Base-by-base conservation (phyloP, 1,284 basidiomycete genomes). In the Peniophora sp. region DNA sequence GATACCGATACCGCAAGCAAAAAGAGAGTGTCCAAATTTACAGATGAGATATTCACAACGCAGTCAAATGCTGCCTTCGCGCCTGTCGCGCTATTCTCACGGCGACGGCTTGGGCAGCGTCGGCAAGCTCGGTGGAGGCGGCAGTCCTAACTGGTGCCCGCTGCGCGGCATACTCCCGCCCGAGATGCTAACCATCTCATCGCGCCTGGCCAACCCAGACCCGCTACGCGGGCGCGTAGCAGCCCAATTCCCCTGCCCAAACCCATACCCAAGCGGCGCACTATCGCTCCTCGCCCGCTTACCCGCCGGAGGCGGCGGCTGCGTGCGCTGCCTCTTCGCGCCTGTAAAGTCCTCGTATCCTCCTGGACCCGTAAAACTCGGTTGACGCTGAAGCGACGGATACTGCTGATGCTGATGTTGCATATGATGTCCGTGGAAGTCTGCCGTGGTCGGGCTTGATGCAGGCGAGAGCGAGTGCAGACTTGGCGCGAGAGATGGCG, bases 401-500 rank as follows among this genome's bases (percentile, higher is more conserved):
- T 68, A 64, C 11, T 64, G 64, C 43, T 63, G 64, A 32, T 32
- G 27, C 12, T 32, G 27, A 32, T 32, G 27, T 22, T 57, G 58
- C 17, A 47, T 10, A 24, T 20, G 49, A 24, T 52, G 51, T 10
- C 58, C 47, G n/a, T 77, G 72, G 63, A 83, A 80, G 51, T 87
- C 83, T 27, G 77, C 62, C 2, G 74, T 69, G 0, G 85, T 86
- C 2, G 85, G 85, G 45, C 80, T 85, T 6, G 80, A 78, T 23
- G 70, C 72, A 1, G 85, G 81, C 50, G 78, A 79, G 50, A 71
- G 61, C n/a, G 68, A 64, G 55, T 73, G 70, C 41, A 74, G 53
- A 16, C 67, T 61, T 55, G 68, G 47, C 65, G 55, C 41, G 63
- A 59, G 53, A 59, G 51, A 54, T 58, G 60, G 53, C 55, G 56